phyloP scores from a whole-genome alignment of 2,329 filamentous ascomycete species.

The Phialophora tarda region DNA sequence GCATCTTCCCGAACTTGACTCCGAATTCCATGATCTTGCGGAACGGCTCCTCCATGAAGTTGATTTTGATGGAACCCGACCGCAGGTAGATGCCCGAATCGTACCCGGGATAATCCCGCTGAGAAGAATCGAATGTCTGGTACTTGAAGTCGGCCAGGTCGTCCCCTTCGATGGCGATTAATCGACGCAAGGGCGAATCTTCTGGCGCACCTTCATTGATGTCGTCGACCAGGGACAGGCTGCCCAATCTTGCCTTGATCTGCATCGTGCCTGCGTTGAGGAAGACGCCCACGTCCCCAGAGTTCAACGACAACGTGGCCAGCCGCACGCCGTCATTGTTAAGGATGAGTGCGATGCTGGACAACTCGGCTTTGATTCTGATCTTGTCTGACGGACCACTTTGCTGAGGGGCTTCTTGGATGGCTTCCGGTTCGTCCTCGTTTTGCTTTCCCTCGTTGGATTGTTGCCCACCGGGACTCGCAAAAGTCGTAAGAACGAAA shows the following conservation, averaged over 20 bases:
- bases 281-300: conserved; percentile 89
- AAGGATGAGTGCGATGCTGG: conserved; percentile 89
- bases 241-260: conserved; percentile 82
- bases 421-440: conserved; percentile 45
- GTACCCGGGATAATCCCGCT: conserved; percentile 85
- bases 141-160: conserved; percentile 97
- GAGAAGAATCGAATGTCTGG: conserved; percentile 84
- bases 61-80: conserved; percentile 93
- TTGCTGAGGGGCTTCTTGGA: conserved; percentile 28
- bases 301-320: conserved; percentile 89
- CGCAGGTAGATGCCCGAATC: conserved; percentile 89
- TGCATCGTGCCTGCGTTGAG: conserved; percentile 85
- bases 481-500: conserved; percentile 92
- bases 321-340: conserved; percentile 97
- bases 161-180: conserved; percentile 93
- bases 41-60: conserved; percentile 96
- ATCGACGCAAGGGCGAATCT: conserved; percentile 78
- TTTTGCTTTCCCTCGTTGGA: conserved; percentile 48
- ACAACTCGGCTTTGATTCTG: conserved; percentile 88
- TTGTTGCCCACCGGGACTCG: conserved; percentile 59
- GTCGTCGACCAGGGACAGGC: conserved; percentile 88
- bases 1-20: conserved; percentile 99
- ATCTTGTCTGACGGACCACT: conserved; percentile 68
- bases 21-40: conserved; percentile 97
- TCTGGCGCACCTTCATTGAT: conserved; percentile 87